These are phyloP conservation scores for Lepidium sativum DNA, from an alignment of 345 rosid species.

Conservation along the genomic window DNA sequence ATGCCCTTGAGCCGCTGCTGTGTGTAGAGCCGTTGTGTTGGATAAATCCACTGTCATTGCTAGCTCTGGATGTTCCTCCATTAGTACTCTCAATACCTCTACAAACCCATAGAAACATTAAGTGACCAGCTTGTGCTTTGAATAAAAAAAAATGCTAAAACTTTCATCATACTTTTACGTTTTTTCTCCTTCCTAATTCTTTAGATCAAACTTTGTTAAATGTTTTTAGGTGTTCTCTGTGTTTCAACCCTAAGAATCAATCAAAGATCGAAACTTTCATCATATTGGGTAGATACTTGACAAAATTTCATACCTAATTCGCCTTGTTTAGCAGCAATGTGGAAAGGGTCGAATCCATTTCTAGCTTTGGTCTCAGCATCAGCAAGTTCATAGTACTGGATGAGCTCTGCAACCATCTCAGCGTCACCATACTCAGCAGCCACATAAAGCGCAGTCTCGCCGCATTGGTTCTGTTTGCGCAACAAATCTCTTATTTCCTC, in stretches of 20 bases:
- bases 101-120: neutral
- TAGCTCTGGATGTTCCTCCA: slow-evolving; percentile 75
- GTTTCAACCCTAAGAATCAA: too few species aligned
- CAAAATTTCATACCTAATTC: slow-evolving; percentile 44
- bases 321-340: slow-evolving; percentile 85
- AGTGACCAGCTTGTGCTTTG: too few species aligned
- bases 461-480: slow-evolving; percentile 63
- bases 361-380: slow-evolving; percentile 76
- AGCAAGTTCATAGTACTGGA: slow-evolving; percentile 53
- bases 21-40: slow-evolving; percentile 82
- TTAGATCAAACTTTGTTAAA: neutral
- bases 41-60: slow-evolving; percentile 92
- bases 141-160: too few species aligned
- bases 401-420: slow-evolving; percentile 61
- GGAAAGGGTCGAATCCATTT: slow-evolving; percentile 83
- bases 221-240: neutral
- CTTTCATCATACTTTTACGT: neutral
- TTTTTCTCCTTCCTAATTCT: neutral
- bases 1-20: slow-evolving; percentile 90
- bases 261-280: neutral
- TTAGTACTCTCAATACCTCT: slow-evolving; percentile 60
- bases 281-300: neutral
- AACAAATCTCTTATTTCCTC: slow-evolving; percentile 42
- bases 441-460: slow-evolving; percentile 75
- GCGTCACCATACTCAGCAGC: slow-evolving; percentile 68